These are phyloP conservation scores for Cyanidium caldarium DNA, from an alignment of 23 red algal species.

Conservation along the genomic window DNA sequence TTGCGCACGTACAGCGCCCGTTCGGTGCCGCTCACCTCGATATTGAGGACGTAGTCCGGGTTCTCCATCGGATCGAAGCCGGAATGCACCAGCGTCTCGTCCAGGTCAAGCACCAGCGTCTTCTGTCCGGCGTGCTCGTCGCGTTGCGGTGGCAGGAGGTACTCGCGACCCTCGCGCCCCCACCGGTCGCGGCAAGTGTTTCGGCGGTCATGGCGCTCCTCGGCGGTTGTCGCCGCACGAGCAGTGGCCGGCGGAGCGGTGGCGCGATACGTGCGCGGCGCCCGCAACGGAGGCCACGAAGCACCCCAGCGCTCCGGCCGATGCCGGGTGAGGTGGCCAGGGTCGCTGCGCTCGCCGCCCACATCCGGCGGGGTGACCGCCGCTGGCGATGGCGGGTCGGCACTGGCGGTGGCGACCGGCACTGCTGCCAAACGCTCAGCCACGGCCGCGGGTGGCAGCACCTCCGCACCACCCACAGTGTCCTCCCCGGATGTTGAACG, in stretches of 20 bases:
- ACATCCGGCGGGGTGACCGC: neutral
- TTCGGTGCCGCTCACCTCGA: conserved; percentile 24
- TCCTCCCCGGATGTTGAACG: too few relatives aligned
- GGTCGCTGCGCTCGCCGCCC: too few relatives aligned
- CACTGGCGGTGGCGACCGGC: neutral
- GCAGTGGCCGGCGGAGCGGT: neutral
- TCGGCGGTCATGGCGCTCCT: neutral
- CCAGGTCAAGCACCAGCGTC: conserved; percentile 65
- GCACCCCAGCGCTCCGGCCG: neutral
- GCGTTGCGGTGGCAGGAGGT: conserved; percentile 27
- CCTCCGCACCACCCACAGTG: too few relatives aligned
- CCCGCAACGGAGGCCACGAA: neutral
- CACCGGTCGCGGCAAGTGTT: neutral
- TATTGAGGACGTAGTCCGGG: conserved; percentile 24
- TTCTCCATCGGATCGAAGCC: conserved; percentile 30
- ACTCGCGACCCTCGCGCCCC: conserved; percentile 26
- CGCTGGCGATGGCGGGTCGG: neutral
- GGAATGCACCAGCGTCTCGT: conserved; percentile 79
- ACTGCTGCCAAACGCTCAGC: too few relatives aligned
- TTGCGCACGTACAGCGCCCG: conserved; percentile 39
- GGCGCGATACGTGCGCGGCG: neutral
- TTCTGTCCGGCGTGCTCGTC: conserved; percentile 22
- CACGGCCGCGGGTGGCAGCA: too few relatives aligned
- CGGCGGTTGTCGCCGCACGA: neutral
- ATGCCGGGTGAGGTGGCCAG: neutral